Evolutionary conservation across 345 rosid genomes (phyloP).

Genomic region (Clarkia xantiana): DNA sequence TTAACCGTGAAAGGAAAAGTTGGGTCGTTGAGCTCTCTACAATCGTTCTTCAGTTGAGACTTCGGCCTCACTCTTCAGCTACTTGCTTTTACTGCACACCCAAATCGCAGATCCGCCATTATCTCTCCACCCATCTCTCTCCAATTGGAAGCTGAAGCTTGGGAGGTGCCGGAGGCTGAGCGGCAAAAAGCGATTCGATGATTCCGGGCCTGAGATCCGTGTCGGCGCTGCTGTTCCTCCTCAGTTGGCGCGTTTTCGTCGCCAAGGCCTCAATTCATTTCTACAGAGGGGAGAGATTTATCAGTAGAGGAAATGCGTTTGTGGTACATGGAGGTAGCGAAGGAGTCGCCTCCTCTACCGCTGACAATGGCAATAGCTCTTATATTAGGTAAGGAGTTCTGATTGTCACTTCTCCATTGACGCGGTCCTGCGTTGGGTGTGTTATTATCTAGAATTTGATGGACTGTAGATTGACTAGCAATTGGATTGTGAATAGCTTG

Average conservation of each 20-base stretch:
- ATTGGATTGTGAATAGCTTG: not conserved
- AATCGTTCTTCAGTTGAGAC: slow-evolving; percentile 2
- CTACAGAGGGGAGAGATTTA: slow-evolving; percentile 46
- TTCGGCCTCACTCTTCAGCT: slow-evolving; percentile 3
- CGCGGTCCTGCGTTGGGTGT: not conserved
- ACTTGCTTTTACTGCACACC: slow-evolving; percentile 3
- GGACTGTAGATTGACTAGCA: not conserved
- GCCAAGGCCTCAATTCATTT: slow-evolving; percentile 54
- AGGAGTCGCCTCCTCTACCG: slow-evolving; percentile 45
- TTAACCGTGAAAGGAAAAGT: no score
- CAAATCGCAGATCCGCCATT: slow-evolving; percentile 2
- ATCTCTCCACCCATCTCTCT: slow-evolving; percentile 2
- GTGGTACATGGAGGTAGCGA: slow-evolving; percentile 98
- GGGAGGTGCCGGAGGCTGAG: not conserved
- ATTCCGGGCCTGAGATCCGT: not conserved
- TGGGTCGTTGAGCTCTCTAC: not conserved
- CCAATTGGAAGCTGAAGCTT: not conserved
- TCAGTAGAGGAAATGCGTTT: slow-evolving; percentile 69
- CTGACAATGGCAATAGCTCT: slow-evolving; percentile 17
- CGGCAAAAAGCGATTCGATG: not conserved
- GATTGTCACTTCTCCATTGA: not conserved
- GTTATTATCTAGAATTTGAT: not conserved
- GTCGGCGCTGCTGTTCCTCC: slow-evolving; percentile 11
- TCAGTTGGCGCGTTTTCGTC: slow-evolving; percentile 13
- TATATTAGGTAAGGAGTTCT: slow-evolving; percentile 37